Evolutionary conservation across 2,329 filamentous ascomycete species (phyloP), one percentile per base, ranked within the genome.

Genomic region (Aspergillus sp.): DNA sequence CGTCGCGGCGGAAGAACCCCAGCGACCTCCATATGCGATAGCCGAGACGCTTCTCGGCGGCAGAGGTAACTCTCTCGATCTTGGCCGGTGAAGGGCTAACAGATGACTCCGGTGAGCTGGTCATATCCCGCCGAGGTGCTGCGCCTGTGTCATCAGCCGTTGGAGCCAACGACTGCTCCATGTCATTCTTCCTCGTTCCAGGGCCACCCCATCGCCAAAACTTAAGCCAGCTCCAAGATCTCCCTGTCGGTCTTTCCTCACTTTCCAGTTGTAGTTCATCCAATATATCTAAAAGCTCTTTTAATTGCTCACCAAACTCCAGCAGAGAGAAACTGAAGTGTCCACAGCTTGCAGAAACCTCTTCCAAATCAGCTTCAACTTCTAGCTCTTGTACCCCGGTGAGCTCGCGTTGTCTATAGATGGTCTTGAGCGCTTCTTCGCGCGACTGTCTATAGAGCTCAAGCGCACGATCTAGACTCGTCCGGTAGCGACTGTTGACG

Each of bases 301-400:
- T 87, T 79, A 96, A 90, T 71, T 97, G 92, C 71, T 96, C 91
- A 0, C 92, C 93, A 71, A 98, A 94, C 66, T 95, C 90, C 64
- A 95, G 86, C 25, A 99, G 81, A 47, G 90, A 96, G 73, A 95
- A 97, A 71, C 91, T 94, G 72, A 98, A 99, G 76, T 98, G 93
- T 0, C 95, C 94, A 71, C 95, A 99, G 59, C 93, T 96, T n/a
- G 95, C 94, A 42, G 94, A 93, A 10, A 98, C 93, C 75, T 99
- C 95, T 74, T 99, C 95, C 59, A 96, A 92, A 74, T 98, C 95
- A 2, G 94, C 95, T 71, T 96, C 89, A 8, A 94, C 84, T 63
- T 90, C 89, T 55, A 91, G 83, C 0, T 89, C 88, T 44, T 87
- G 84, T 3, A 87, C 81, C 60, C 86, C 86, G n/a, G 72, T 86